Base-by-base conservation (phyloP, 1,284 basidiomycete genomes). In the Rhodotorula sp. region DNA sequence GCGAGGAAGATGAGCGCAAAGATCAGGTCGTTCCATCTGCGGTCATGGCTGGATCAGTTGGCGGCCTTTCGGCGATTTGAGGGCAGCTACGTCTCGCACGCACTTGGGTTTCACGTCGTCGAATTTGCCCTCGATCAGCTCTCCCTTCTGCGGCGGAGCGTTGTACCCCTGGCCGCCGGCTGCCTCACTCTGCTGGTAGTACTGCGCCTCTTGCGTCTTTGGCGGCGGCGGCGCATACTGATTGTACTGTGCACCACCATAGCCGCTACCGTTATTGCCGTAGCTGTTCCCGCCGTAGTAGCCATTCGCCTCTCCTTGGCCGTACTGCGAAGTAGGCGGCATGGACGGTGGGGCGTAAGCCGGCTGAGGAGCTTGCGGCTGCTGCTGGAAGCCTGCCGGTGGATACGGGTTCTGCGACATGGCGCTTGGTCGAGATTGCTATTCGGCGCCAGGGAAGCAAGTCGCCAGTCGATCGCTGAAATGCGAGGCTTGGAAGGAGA, bases 1-100 rank as follows among this genome's bases (percentile, higher is more conserved):
- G 78, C 77, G 64, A 80, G 65, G 76, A 81, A 81, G 45, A 82
- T 75, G 48, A 81, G 63, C 48, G 78, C 78, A 62, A 80, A 81
- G 75, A 79, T 71, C 66, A 79, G 53, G 62, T 78, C 74, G 70
- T 76, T 72, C 61, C 64, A 76, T 45, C 72, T 74, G 49, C 15
- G 24, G 7, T 29, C 15, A 14, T 17, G 7, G 18, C 33, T 8
- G 12, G 33, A 33, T 33, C 33, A 33, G 33, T n/a, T n/a, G n/a
- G n/a, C n/a, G n/a, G n/a, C n/a, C n/a, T n/a, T n/a, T n/a, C n/a
- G n/a, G n/a, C n/a, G n/a, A n/a, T n/a, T n/a, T n/a, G n/a, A n/a
- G n/a, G n/a, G n/a, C 33, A 33, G 33, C 33, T 4, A 33, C 33
- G 37, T 15, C 6, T 5, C 12, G 26, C 30, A 60, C 67, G n/a